Evolutionary conservation across 2,329 filamentous ascomycete species (phyloP).

Genomic region (Chrysoporthe deuterocubensis): DNA sequence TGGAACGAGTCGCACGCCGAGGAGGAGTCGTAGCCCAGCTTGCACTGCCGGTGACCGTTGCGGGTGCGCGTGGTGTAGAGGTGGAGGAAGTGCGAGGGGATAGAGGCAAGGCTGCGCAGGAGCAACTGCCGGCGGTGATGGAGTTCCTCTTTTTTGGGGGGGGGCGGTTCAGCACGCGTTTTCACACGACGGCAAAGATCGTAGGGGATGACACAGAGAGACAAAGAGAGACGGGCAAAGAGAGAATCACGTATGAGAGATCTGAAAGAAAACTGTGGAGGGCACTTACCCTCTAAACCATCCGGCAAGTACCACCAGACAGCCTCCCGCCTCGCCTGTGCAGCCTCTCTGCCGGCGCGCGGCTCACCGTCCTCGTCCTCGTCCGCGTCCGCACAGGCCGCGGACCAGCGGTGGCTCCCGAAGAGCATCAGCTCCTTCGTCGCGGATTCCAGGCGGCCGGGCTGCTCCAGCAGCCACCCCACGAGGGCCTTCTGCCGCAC

Average conservation of each 20-base stretch:
- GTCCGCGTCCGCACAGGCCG: conserved; percentile 42
- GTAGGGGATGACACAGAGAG: neutral
- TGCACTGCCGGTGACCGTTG: conserved; percentile 59
- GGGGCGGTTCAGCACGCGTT: conserved; percentile 39
- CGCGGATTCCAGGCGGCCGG: conserved; percentile 61
- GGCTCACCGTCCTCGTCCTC: conserved; percentile 37
- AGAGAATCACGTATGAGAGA: neutral
- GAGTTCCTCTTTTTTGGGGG: conserved; percentile 41
- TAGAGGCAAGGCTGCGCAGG: conserved; percentile 69
- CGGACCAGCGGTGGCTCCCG: conserved; percentile 64
- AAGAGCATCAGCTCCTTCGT: conserved; percentile 69
- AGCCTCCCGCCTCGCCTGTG: conserved; percentile 37
- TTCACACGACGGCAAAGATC: conserved; percentile 50
- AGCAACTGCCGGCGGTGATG: conserved; percentile 68
- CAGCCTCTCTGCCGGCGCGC: conserved; percentile 7
- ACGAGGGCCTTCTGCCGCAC: conserved; percentile 72
- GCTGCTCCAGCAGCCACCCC: conserved; percentile 66
- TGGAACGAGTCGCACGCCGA: conserved; percentile 77
- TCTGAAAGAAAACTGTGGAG: conserved; percentile 16
- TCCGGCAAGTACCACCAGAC: conserved; percentile 76
- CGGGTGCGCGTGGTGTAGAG: conserved; percentile 68
- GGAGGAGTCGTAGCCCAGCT: conserved; percentile 74
- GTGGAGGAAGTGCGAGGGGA: conserved; percentile 68
- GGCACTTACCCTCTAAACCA: conserved; percentile 63
- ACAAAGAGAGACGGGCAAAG: neutral